These are phyloP conservation scores for Venturia aucupariae DNA, from an alignment of 2,329 filamentous ascomycete species.

Conservation along the genomic window DNA sequence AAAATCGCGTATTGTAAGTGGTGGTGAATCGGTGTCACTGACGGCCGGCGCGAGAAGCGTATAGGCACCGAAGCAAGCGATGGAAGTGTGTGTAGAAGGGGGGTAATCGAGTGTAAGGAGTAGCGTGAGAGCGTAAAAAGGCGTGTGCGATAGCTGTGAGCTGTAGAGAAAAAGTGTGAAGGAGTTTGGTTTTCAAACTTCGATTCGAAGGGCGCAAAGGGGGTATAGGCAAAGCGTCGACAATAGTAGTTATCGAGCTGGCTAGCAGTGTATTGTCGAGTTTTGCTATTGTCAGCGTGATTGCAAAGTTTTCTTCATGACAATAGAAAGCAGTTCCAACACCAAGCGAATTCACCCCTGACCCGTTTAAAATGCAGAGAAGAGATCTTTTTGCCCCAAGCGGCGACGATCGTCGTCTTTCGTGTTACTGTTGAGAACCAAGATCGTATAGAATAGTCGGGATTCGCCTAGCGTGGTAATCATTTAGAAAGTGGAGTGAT, in stretches of 20 bases:
- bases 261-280: not conserved
- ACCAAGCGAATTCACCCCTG: not conserved
- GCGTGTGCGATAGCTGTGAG: not conserved
- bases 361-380: constrained; percentile 4
- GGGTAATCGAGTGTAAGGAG: not conserved
- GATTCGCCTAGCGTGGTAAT: not conserved
- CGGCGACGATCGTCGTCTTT: not conserved
- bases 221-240: not conserved
- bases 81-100: not conserved
- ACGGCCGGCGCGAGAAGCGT: not conserved
- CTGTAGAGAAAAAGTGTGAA: not conserved
- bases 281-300: not conserved
- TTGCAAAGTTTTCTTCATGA: not conserved
- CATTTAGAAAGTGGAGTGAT: not conserved
- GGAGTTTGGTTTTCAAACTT: not conserved
- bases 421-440: too few species aligned
- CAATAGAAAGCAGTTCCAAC: not conserved
- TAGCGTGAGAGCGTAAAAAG: not conserved
- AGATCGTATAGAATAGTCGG: not conserved
- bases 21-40: not conserved
- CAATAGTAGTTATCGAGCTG: not conserved
- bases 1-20: not conserved
- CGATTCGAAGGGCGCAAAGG: not conserved
- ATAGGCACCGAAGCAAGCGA: not conserved
- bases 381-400: not conserved